Base-by-base conservation (phyloP, 192 early-diverging fungal genomes). In the Coemansia sp. region DNA sequence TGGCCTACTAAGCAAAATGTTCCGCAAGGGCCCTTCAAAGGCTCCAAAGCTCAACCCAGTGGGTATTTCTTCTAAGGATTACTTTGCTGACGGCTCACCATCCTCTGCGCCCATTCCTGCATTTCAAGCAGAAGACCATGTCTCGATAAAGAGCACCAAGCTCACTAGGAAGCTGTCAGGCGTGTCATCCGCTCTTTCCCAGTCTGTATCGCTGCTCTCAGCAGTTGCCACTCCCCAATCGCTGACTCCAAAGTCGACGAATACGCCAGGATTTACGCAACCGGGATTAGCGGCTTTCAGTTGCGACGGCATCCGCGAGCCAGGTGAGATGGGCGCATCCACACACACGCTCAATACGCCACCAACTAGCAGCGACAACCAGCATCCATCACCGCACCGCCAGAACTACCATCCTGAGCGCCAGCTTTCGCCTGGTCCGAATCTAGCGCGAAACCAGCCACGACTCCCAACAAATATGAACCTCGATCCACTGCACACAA, bases 41-140 rank as follows among this genome's bases (percentile, higher is more conserved):
- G 66, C 69, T 51, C 67, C 76, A 64, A 79, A 73, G 56, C 70
- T 73, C 26, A 79, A 79, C 35, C 71, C 76, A 2, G 61, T 73
- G 58, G 76, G 76, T 28, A 79, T 79, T 15, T 79, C 76, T 49
- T 79, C 76, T n/a, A 79, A 79, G 48, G 71, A 79, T 46, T 73
- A 70, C 45, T 79, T 79, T 63, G 45, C 72, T n/a, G 62, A 37
- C 16, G 61, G 61, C 16, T 34, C 46, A n/a, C 64, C 67, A 33
- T 59, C 46, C 13, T 67, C 70, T 13, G 65, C 59, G 13, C 66
- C 57, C 16, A 18, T 57, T 26, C 31, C 55, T 20, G 10, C 31
- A 5, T 57, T 37, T 45, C 26, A 59, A 8, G 20, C 61, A 29
- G 63, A 55, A 10, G 59, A 43, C 63, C 7, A 34, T 46, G n/a